phyloP scores from a whole-genome alignment of 2,329 filamentous ascomycete species.

The Rhexocercosporidium sp. region DNA sequence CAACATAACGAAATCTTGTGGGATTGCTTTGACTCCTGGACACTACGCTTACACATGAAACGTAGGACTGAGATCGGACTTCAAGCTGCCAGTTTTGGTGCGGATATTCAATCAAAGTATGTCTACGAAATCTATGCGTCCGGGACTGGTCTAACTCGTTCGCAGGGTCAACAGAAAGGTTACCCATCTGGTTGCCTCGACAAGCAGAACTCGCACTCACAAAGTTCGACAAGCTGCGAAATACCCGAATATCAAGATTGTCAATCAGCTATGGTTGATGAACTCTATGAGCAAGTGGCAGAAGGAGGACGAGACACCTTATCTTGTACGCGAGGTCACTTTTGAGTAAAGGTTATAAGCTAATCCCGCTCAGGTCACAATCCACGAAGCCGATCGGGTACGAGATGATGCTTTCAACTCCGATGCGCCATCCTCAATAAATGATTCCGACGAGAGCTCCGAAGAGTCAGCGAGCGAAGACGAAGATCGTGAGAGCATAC shows the following conservation, averaged over 20 bases:
- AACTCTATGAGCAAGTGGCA: slow-evolving; percentile 86
- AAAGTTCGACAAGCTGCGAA: slow-evolving; percentile 89
- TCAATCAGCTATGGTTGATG: slow-evolving; percentile 87
- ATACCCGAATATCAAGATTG: slow-evolving; percentile 84
- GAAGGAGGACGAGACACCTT: slow-evolving; percentile 74
- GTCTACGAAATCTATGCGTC: not conserved
- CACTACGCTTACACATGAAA: not conserved
- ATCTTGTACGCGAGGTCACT: slow-evolving; percentile 34
- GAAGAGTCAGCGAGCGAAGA: slow-evolving; percentile 44
- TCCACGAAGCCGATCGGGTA: slow-evolving; percentile 68
- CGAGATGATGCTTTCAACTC: slow-evolving; percentile 48
- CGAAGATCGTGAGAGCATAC: slow-evolving; percentile 40
- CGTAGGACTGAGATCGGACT: slow-evolving; percentile 80
- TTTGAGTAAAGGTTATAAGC: not conserved
- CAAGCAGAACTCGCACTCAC: slow-evolving; percentile 76
- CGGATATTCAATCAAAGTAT: slow-evolving; percentile 56
- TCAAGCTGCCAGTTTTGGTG: slow-evolving; percentile 87
- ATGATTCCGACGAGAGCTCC: slow-evolving; percentile 48
- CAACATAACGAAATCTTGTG: not conserved
- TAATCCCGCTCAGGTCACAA: slow-evolving; percentile 56
- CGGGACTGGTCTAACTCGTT: slow-evolving; percentile 9
- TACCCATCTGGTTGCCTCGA: slow-evolving; percentile 77
- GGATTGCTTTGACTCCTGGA: not conserved
- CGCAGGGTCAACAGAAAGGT: slow-evolving; percentile 63
- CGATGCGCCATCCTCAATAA: slow-evolving; percentile 50